Evolutionary conservation across 2,329 filamentous ascomycete species (phyloP), one percentile per base, ranked within the genome.

Genomic region (Verruconis gallopava): DNA sequence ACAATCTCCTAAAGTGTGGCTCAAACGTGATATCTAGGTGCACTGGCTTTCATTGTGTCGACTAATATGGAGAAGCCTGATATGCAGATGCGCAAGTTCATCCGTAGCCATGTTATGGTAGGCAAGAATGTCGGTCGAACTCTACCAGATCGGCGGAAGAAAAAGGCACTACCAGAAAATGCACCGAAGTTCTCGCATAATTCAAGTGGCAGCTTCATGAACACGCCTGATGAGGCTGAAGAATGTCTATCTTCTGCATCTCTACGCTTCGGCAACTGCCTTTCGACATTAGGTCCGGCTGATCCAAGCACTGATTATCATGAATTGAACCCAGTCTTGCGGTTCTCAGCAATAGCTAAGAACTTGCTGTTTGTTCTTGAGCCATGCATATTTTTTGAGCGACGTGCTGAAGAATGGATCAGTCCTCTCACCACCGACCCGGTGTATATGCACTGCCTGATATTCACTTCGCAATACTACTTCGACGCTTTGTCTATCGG

Each of bases 21-120:
- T n/a, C n/a, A n/a, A n/a, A n/a, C n/a, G n/a, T n/a, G n/a, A n/a
- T n/a, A n/a, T n/a, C n/a, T n/a, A 30, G 25, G 25, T 30, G 25
- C 9, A 9, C n/a, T 30, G 25, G n/a, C 25, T 30, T 61, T 61
- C 43, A 53, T 62, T 21, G 48, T 58, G 2, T 51, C 55, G 5
- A 57, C 52, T 1, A 48, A 48, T 14, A 38, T 43, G 12, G 47
- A 51, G 18, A 59, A 58, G 36, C 46, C 51, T 3, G 51, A 59
- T 32, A 48, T 53, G 11, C 48, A 55, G 12, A 51, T 52, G 19
- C 56, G 59, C 37, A 61, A 58, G 48, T 44, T 61, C 30, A 64
- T 64, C 47, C 54, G 60, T 37, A 60, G 57, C 44, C 57, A 62
- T 55, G 63, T 65, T 1, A 67, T 66, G 64, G 53, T 56, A 13